Evolutionary conservation across 1,284 basidiomycete genomes (phyloP).

Genomic region (Cutaneotrichosporon sp.): DNA sequence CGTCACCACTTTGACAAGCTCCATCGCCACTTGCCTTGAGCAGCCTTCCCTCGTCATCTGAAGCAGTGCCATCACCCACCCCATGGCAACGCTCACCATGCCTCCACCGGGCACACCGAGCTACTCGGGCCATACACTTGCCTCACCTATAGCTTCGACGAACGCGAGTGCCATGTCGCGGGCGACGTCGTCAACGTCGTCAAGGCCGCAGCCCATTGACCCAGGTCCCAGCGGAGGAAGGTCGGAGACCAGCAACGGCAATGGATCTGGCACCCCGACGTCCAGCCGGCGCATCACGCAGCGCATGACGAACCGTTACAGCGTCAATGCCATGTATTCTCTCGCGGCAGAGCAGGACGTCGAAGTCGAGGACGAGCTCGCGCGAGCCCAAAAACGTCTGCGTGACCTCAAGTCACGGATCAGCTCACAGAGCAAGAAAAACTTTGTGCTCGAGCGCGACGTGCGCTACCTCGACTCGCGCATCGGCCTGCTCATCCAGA

Average conservation of each 20-base stretch:
- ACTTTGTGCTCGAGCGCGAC: conserved; percentile 96
- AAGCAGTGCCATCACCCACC: too few relatives aligned
- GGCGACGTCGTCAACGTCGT: not conserved
- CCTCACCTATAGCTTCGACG: not conserved
- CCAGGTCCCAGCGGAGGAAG: not conserved
- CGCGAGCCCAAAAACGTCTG: conserved; percentile 92
- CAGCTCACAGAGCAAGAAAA: conserved; percentile 97
- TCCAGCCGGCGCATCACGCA: conserved; percentile 50
- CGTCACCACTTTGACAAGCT: not conserved
- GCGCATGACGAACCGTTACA: conserved; percentile 93
- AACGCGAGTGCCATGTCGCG: not conserved
- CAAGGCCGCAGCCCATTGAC: not conserved
- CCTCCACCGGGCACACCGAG: conserved; percentile 9
- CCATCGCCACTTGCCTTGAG: too few relatives aligned
- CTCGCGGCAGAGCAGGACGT: conserved; percentile 99
- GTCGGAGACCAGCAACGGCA: not conserved
- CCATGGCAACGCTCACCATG: conserved; percentile 19
- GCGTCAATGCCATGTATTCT: conserved; percentile 90
- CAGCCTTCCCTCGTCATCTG: too few relatives aligned
- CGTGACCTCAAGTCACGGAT: conserved; percentile 96
- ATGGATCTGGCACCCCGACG: conserved; percentile 2
- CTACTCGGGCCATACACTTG: not conserved
- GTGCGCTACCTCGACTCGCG: conserved; percentile 96
- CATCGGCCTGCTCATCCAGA: conserved; percentile 96
- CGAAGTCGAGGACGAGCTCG: conserved; percentile 95